Evolutionary conservation across 176 grass and related monocot genomes (phyloP).

Genomic region (Juncus inflexus): DNA sequence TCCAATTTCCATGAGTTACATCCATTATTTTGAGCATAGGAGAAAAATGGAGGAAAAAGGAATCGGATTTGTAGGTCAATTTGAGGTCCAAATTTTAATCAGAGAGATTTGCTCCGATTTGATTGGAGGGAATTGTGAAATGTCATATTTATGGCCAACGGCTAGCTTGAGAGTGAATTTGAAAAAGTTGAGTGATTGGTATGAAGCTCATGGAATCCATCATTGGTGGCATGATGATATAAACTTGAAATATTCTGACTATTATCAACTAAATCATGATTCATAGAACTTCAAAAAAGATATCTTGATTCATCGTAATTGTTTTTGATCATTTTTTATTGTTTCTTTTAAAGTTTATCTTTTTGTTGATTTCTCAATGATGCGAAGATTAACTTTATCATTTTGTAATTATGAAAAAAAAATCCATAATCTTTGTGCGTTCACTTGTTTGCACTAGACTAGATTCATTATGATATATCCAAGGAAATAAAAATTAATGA

Average conservation of each 20-base stretch:
- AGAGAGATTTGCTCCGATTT: not conserved
- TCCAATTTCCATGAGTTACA: not conserved
- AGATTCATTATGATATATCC: too few species aligned
- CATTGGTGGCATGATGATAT: slow-evolving; percentile 21
- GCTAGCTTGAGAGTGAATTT: slow-evolving; percentile 15
- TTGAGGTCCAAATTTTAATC: not conserved
- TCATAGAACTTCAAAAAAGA: too few species aligned
- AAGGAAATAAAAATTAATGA: too few species aligned
- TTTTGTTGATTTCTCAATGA: too few species aligned
- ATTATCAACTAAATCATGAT: not conserved
- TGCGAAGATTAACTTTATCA: too few species aligned
- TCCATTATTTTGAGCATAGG: slow-evolving; percentile 1
- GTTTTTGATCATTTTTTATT: too few species aligned
- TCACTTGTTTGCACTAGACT: too few species aligned
- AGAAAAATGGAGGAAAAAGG: not conserved
- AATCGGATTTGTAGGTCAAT: slow-evolving; percentile 1
- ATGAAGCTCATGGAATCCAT: slow-evolving; percentile 17
- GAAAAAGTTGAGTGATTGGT: not conserved
- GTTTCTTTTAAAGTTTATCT: too few species aligned
- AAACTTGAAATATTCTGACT: not conserved
- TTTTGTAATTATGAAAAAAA: too few species aligned
- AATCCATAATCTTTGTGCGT: too few species aligned
- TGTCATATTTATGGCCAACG: slow-evolving; percentile 11
- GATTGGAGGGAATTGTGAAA: not conserved
- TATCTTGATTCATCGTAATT: too few species aligned